Base-by-base conservation (phyloP, 805 yeast species). In the Starmerella cellae region DNA sequence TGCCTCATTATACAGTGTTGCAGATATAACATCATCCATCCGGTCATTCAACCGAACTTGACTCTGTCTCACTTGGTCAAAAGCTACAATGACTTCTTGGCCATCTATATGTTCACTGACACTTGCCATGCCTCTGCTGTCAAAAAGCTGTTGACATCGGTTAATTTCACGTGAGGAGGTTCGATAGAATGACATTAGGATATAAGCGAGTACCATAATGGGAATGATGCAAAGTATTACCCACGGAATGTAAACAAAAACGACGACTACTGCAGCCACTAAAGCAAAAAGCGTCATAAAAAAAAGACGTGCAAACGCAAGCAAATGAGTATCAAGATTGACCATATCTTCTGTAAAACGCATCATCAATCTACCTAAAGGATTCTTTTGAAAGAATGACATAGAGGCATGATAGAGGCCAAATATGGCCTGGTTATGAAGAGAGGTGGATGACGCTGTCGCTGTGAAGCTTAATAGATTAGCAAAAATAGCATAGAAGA, bases 311-410 rank as follows among this genome's bases (percentile, higher is more conserved):
- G 38, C 41, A 32, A 44, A 48, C 5, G 35, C 38, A 42, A 75
- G 70, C 43, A 82, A 63, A 59, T 79, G 84, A 56, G 80, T 82
- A 55, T 83, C 94, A 59, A 82, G 63, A 4, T 75, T 75, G 58
- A 82, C 93, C 0, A 91, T 79, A 59, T 83, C 95, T 52, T 82
- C 81, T 2, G 94, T 82, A 59, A 83, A 82, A 50, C 94, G 68
- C 61, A 81, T 84, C 59, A 84, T 44, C 5, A 44, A 10, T n/a
- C 47, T 23, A 1, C 95, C 94, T 67, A 81, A 70, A 17, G 95
- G 95, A 0, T 91, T 80, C 10, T 82, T 74, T 55, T 84, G 94
- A 62, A 82, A 69, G 57, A 73, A 84, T 0, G 77, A 60, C 85
- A 82, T 80, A 36, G 94, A 93, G 2, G 88, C 75, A 47, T 75